Evolutionary conservation across 495 filamentous ascomycete species (phyloP).

Genomic region (Aspergillus diversus): DNA sequence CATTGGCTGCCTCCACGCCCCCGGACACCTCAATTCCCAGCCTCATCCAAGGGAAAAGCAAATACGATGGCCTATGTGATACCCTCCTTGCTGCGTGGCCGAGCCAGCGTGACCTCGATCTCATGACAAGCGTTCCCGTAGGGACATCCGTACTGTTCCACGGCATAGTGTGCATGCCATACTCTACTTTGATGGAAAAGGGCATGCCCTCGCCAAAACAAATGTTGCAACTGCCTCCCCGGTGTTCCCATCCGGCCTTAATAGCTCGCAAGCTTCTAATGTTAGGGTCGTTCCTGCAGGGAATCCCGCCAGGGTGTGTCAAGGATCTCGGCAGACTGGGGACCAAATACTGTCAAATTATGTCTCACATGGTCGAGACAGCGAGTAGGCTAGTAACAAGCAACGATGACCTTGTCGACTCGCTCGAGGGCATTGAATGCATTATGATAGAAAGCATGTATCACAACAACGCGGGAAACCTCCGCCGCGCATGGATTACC

Average conservation of each 20-base stretch:
- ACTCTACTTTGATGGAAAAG: slow-evolving; percentile 13
- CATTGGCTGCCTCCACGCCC: neutral
- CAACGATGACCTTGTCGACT: slow-evolving; percentile 49
- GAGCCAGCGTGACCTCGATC: slow-evolving; percentile 36
- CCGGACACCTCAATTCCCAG: slow-evolving; percentile 3
- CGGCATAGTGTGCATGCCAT: slow-evolving; percentile 29
- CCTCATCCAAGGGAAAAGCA: too few relatives aligned
- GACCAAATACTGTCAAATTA: slow-evolving; percentile 28
- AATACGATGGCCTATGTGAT: slow-evolving; percentile 25
- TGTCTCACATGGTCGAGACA: slow-evolving; percentile 36
- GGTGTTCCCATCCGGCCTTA: slow-evolving; percentile 45
- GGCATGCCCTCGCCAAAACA: slow-evolving; percentile 28
- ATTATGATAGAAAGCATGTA: slow-evolving; percentile 52
- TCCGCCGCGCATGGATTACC: slow-evolving; percentile 46
- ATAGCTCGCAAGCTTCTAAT: slow-evolving; percentile 52
- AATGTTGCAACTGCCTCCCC: slow-evolving; percentile 39
- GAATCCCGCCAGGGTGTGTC: slow-evolving; percentile 29
- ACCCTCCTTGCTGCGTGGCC: slow-evolving; percentile 43
- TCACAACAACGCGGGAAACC: slow-evolving; percentile 49
- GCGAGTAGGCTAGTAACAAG: slow-evolving; percentile 48
- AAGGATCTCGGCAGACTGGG: slow-evolving; percentile 6
- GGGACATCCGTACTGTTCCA: slow-evolving; percentile 31
- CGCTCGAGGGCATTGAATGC: slow-evolving; percentile 53
- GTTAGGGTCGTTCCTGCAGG: slow-evolving; percentile 46
- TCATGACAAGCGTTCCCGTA: slow-evolving; percentile 33